A percentile compares a stretch with the other conserved stretches of the same genome.
Evolutionary conservation across 2,329 filamentous ascomycete genomes (phyloP).

Genomic region (Hypoxylon sp.): DNA sequence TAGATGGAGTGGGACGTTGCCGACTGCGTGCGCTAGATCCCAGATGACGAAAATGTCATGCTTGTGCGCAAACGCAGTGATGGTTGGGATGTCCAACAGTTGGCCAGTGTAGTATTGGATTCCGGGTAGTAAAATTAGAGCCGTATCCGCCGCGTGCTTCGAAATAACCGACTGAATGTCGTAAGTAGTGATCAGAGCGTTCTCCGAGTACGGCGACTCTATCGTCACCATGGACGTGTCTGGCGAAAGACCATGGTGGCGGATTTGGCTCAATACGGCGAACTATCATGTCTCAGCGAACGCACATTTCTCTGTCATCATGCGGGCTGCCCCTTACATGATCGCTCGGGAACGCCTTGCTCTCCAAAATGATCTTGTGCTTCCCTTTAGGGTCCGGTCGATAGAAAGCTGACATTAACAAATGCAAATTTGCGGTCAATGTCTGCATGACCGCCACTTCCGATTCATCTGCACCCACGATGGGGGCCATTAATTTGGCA

Average conservation of each 20-base stretch:
- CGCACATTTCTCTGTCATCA: constrained; percentile 36
- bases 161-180: constrained; percentile 78
- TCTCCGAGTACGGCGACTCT: constrained; percentile 66
- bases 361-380: constrained; percentile 84
- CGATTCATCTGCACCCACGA: constrained; percentile 77
- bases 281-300: constrained; percentile 67
- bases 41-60: constrained; percentile 79
- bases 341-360: constrained; percentile 86
- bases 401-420: constrained; percentile 86
- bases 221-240: constrained; percentile 78
- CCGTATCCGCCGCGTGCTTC: constrained; percentile 74
- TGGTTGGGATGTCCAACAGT: constrained; percentile 79
- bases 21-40: constrained; percentile 85
- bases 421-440: constrained; percentile 82
- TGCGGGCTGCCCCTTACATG: constrained; percentile 68
- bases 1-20: constrained; percentile 79
- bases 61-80: constrained; percentile 78
- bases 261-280: constrained; percentile 81
- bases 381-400: constrained; percentile 69
- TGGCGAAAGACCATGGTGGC: constrained; percentile 75
- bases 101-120: constrained; percentile 88
- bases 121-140: constrained; percentile 81
- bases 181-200: constrained; percentile 72
- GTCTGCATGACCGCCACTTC: constrained; percentile 88
- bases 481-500: constrained; percentile 75